Evolutionary conservation across 2,329 filamentous ascomycete species (phyloP), one percentile per base, ranked within the genome.

Genomic region (Graphiopsis chlorocephala): DNA sequence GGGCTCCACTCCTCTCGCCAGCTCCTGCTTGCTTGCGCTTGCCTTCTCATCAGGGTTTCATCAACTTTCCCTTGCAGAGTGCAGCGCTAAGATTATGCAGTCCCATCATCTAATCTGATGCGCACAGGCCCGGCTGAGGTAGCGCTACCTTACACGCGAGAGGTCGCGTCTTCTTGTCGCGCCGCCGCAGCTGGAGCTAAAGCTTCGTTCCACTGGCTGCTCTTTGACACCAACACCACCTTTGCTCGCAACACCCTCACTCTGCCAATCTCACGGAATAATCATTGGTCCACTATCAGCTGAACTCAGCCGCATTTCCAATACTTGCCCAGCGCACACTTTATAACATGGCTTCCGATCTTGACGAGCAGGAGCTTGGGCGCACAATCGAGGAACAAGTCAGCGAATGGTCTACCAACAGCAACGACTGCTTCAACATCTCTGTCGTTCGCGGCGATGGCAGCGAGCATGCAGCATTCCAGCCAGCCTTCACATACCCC

Each of bases 401-500:
- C 29, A 67, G 72, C 31, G 71, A 74, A 50, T 76, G 88, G 88
- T 82, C 85, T 61, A 78, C 79, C 65, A 81, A 85, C 71, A 82
- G 87, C 73, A 89, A 85, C 70, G 84, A 90, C 70, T 86, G 87
- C 64, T 75, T 90, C 70, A 81, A 80, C 61, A 83, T 92, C 71
- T 86, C 85, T 61, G 82, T 91, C 38, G 79, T 86, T 20, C 79
- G 81, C 47, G 81, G 85, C 12, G 78, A 81, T 6, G 76, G 80
- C 20, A 78, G 78, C 8, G 81, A 82, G 42, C 63, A 64, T 14
- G 63, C 66, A 10, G 59, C 70, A 4, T 98, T 99, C 77, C 84
- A 91, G 66, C 96, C 95, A 0, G 86, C 86, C 73, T 96, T 93
- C 76, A 97, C 94, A 20, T 97, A 98, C 77, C 83, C 92, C 1